These are phyloP conservation scores for Cicer chorassanicum DNA, from an alignment of 306 rosid genomes.

Conservation along the genomic window DNA sequence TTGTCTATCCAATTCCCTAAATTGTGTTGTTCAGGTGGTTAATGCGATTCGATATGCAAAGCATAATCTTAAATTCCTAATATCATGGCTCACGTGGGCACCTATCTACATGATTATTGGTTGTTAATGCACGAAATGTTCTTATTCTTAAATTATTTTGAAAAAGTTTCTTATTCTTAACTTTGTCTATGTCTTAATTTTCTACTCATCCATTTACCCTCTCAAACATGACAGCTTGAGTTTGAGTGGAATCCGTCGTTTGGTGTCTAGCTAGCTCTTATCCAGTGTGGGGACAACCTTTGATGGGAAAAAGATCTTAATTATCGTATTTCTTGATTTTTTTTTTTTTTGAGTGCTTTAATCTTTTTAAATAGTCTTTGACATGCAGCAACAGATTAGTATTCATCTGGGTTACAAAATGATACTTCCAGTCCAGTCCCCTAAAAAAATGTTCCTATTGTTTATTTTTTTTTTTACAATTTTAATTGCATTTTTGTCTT, in stretches of 20 bases:
- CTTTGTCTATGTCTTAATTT: not conserved
- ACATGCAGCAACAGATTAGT: not conserved
- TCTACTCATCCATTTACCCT: slow-evolving; percentile 20
- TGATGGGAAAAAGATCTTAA: not conserved
- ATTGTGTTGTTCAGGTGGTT: slow-evolving; percentile 24
- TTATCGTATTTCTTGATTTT: slow-evolving; percentile 28
- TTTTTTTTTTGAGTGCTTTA: slow-evolving; percentile 8
- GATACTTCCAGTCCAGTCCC: too few relatives aligned
- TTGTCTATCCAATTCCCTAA: not conserved
- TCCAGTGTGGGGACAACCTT: slow-evolving; percentile 47
- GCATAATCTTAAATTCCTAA: slow-evolving; percentile 2
- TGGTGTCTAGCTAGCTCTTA: slow-evolving; percentile 41
- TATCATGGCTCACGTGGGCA: not conserved
- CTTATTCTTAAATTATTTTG: slow-evolving; percentile 9
- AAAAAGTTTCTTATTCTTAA: slow-evolving; percentile 12
- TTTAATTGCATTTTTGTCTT: too few relatives aligned
- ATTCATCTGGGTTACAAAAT: too few relatives aligned
- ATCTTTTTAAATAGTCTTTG: not conserved
- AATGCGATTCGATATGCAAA: slow-evolving; percentile 27
- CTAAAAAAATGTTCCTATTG: too few relatives aligned
- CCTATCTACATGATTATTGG: slow-evolving; percentile 40
- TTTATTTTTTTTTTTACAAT: too few relatives aligned
- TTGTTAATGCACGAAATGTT: slow-evolving; percentile 33
- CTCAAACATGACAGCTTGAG: slow-evolving; percentile 39
- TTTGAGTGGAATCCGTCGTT: slow-evolving; percentile 28